These are phyloP conservation scores for Nigrospora oryzae DNA, from an alignment of 2,329 filamentous ascomycete species.

Conservation along the genomic window DNA sequence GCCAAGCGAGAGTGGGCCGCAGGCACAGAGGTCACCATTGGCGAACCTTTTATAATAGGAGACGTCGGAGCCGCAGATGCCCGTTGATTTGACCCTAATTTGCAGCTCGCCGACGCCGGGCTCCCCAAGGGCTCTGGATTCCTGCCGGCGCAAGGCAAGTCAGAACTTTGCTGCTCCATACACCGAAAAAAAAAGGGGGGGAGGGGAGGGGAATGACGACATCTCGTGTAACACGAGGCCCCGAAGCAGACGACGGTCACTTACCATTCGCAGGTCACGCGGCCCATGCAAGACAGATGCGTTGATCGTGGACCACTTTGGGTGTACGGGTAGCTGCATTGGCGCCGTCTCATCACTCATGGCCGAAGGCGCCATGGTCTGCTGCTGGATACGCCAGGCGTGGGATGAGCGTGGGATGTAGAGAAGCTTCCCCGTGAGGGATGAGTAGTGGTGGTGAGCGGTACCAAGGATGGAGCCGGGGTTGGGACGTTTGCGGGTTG, in stretches of 20 bases:
- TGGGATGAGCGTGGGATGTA: slow-evolving; percentile 25
- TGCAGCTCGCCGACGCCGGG: slow-evolving; percentile 49
- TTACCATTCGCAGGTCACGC: slow-evolving; percentile 48
- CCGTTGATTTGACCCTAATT: slow-evolving; percentile 55
- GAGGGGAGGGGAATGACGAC: neutral
- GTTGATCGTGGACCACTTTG: slow-evolving; percentile 35
- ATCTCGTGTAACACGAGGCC: slow-evolving; percentile 22
- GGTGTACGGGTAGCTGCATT: slow-evolving; percentile 33
- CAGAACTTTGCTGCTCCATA: too few species aligned
- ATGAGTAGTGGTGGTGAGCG: slow-evolving; percentile 3
- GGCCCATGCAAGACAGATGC: slow-evolving; percentile 51
- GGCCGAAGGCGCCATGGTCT: slow-evolving; percentile 41
- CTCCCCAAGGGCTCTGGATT: slow-evolving; percentile 38
- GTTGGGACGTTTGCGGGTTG: neutral
- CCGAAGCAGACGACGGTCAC: slow-evolving; percentile 11
- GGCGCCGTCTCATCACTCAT: slow-evolving; percentile 29
- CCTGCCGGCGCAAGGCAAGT: slow-evolving; percentile 23
- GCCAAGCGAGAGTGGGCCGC: slow-evolving; percentile 56
- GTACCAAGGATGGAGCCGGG: slow-evolving; percentile 2
- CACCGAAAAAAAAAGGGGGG: too few species aligned
- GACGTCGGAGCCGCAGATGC: slow-evolving; percentile 63
- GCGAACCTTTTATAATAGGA: slow-evolving; percentile 66
- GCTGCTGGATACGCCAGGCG: slow-evolving; percentile 17
- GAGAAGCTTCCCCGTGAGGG: slow-evolving; percentile 6
- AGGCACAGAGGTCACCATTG: slow-evolving; percentile 61